Evolutionary conservation across 1,139 yeast species (phyloP), one percentile per base, ranked within the genome.

Genomic region (Geotrichum klebahnii): DNA sequence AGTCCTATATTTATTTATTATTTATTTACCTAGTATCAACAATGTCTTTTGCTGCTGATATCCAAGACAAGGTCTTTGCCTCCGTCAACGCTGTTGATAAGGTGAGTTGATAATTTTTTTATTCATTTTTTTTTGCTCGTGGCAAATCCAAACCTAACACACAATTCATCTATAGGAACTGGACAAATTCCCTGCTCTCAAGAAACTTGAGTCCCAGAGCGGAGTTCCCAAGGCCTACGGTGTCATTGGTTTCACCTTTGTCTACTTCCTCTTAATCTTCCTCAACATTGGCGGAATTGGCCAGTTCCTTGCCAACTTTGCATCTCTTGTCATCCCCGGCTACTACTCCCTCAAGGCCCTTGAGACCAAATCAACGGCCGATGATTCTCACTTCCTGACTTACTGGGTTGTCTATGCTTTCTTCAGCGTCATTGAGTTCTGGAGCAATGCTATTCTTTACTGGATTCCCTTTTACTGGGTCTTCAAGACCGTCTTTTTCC

Each of bases 361-460:
- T 59, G 87, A 82, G 69, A 83, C 96, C 32, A 60, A 78, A 9
- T 67, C 77, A 29, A 73, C 81, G 42, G 71, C 73, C 35, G 97
- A 89, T 66, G 96, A 89, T 68, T 84, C 94, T 55, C 84, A 87
- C 63, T 79, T 85, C 68, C 78, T 92, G 66, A 84, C 96, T 33
- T 90, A 92, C 71, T 92, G 98, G 98, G 96, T 92, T 54, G 96
- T 92, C 28, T 92, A 87, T 67, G 96, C 97, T 29, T 82, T 81
- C 63, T 80, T 92, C 73, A 86, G 83, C 67, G 92, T 92, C 46
- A 65, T 88, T 62, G 99, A 92, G 73, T 92, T 88, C 77, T 92
- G 97, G 97, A 83, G 96, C 55, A 80, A 82, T 65, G 84, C 96
- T 37, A 84, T 94, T 61, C 77, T 90, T 57, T 87, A 86, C 77